Evolutionary conservation across 2,329 filamentous ascomycete species (phyloP).

Genomic region (Fusarium nisikadoi): DNA sequence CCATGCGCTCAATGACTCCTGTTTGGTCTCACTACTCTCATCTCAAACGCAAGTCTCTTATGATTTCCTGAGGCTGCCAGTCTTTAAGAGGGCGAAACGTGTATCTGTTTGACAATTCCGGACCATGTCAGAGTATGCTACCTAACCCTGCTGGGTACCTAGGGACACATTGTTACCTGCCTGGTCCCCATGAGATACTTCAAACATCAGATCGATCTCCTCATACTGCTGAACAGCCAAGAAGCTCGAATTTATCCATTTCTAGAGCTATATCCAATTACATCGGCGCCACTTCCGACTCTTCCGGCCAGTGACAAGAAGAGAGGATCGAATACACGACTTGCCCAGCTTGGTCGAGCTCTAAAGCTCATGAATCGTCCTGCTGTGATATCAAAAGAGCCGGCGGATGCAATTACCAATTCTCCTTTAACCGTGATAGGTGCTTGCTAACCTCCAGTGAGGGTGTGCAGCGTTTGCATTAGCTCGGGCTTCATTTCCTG

Average conservation of each 20-base stretch:
- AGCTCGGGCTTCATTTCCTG: neutral
- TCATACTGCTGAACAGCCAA: neutral
- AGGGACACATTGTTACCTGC: neutral
- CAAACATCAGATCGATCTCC: neutral
- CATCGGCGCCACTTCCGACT: conserved; percentile 16
- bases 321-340: neutral
- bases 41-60: neutral
- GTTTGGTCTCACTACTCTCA: neutral
- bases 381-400: neutral
- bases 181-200: neutral
- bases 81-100: neutral
- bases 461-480: conserved; percentile 11
- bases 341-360: neutral
- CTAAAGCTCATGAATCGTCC: neutral
- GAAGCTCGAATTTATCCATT: neutral
- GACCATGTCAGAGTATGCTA: neutral
- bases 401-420: neutral
- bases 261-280: conserved; percentile 14
- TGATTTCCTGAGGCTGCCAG: neutral
- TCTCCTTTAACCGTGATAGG: conserved; percentile 4
- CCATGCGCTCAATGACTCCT: neutral
- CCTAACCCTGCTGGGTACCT: neutral
- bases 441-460: conserved; percentile 2
- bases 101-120: neutral
- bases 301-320: conserved; percentile 10